Evolutionary conservation across 2,329 filamentous ascomycete genomes (phyloP).

Genomic region (Aspergillus thermomutatus): DNA sequence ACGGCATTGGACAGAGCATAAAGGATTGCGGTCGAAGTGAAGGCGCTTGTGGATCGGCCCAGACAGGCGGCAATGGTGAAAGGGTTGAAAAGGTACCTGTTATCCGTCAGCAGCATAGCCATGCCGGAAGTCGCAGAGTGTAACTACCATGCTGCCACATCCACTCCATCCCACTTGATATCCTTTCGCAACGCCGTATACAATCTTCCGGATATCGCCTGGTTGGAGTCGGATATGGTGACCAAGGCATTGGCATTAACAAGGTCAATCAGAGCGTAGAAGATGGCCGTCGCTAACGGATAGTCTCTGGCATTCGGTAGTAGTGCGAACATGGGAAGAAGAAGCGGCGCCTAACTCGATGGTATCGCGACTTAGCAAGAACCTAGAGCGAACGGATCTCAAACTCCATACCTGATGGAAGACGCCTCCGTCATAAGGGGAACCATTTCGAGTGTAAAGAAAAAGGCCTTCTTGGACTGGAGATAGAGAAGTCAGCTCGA

Average conservation of each 20-base stretch:
- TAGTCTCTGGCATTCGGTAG: constrained; percentile 67
- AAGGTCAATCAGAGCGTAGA: constrained; percentile 80
- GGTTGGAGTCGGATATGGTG: constrained; percentile 75
- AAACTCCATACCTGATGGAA: constrained; percentile 57
- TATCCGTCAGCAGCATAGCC: constrained; percentile 2
- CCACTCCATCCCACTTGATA: constrained; percentile 69
- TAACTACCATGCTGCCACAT: constrained; percentile 73
- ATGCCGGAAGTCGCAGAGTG: not conserved
- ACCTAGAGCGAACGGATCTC: not conserved
- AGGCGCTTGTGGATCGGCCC: constrained; percentile 81
- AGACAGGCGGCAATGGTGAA: constrained; percentile 90
- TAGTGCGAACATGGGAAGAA: constrained; percentile 87
- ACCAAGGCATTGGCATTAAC: constrained; percentile 76
- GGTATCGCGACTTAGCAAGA: not conserved
- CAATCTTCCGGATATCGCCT: constrained; percentile 68
- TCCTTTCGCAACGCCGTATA: constrained; percentile 76
- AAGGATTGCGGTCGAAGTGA: constrained; percentile 84
- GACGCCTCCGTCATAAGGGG: constrained; percentile 91
- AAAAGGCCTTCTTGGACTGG: constrained; percentile 94
- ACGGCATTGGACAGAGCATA: constrained; percentile 79
- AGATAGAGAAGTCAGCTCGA: not conserved
- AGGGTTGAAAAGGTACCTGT: constrained; percentile 87
- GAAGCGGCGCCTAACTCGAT: constrained; percentile 66
- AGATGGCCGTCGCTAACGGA: constrained; percentile 70
- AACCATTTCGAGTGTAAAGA: constrained; percentile 92